These are phyloP conservation scores for Kurtzmaniella cleridarum DNA, from an alignment of 805 yeast species.

Conservation along the genomic window DNA sequence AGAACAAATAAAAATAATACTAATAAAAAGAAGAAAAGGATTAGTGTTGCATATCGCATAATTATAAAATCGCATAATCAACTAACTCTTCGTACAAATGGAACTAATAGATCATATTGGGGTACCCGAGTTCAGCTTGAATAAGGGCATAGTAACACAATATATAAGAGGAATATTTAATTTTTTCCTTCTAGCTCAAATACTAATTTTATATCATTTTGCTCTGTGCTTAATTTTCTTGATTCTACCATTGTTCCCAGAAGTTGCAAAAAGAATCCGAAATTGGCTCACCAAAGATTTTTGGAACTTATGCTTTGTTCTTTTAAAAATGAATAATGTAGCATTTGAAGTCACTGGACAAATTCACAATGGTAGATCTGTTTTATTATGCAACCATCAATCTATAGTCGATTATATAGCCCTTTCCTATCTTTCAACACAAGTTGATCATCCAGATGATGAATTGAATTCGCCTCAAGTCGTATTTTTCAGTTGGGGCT, in stretches of 20 bases:
- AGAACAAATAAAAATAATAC: too few relatives aligned
- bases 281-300: slow-evolving; percentile 14
- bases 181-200: slow-evolving; percentile 11
- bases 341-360: slow-evolving; percentile 40
- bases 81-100: slow-evolving; percentile 9
- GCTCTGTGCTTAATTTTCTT: slow-evolving; percentile 10
- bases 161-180: slow-evolving; percentile 14
- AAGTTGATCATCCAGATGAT: slow-evolving; percentile 9
- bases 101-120: slow-evolving; percentile 32
- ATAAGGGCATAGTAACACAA: slow-evolving; percentile 4
- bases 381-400: slow-evolving; percentile 55
- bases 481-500: slow-evolving; percentile 70
- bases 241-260: slow-evolving; percentile 14
- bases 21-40: not conserved
- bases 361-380: slow-evolving; percentile 24
- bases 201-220: slow-evolving; percentile 15
- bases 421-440: slow-evolving; percentile 38
- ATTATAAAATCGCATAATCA: not conserved
- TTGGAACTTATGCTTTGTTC: slow-evolving; percentile 26
- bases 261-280: slow-evolving; percentile 13
- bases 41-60: not conserved
- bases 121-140: slow-evolving; percentile 12
- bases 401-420: slow-evolving; percentile 64
- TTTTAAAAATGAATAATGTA: slow-evolving; percentile 31
- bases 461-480: slow-evolving; percentile 37